These are phyloP conservation scores for Tetrahymena thermophila DNA, from an alignment of 73 alveolate species.

Conservation along the genomic window DNA sequence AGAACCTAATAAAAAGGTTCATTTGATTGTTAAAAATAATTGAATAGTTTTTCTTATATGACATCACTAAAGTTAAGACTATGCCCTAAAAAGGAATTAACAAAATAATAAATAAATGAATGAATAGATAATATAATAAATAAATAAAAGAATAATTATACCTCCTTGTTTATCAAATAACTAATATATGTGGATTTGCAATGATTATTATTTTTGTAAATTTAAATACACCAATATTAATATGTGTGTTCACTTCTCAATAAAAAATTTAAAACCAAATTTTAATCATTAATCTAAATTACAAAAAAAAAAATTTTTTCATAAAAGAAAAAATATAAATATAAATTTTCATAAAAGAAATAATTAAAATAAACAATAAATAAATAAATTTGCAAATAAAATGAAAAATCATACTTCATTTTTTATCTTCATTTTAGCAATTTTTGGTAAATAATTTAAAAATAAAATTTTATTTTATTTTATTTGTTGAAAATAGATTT, in stretches of 20 bases:
- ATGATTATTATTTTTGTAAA: not conserved
- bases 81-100: not conserved
- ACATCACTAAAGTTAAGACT: not conserved
- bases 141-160: not conserved
- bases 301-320: no score
- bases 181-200: not conserved
- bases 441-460: no score
- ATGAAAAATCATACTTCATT: no score
- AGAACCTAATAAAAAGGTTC: not conserved
- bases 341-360: no score
- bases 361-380: no score
- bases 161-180: not conserved
- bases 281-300: not conserved
- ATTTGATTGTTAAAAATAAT: not conserved
- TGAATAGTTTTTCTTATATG: not conserved
- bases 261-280: not conserved
- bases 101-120: not conserved
- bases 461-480: no score
- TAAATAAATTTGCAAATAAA: no score
- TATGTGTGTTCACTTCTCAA: no score
- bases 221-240: no score
- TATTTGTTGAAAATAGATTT: not conserved
- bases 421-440: no score
- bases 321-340: no score
- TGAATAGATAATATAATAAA: no score